Evolutionary conservation across 495 filamentous ascomycete species (phyloP).

Genomic region (Penicillium manginii): DNA sequence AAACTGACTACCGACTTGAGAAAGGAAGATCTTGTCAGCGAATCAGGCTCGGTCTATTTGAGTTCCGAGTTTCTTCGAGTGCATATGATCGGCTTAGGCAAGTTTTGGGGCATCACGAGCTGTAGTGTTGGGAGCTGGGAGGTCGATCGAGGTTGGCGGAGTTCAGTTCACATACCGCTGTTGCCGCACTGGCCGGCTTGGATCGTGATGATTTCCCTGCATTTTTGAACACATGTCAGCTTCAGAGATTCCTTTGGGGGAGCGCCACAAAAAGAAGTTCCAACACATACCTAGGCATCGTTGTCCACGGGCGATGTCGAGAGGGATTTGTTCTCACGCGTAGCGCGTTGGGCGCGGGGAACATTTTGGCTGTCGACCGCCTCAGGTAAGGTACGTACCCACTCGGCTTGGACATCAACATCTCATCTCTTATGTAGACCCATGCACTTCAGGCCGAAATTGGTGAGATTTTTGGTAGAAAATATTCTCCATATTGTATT

Average conservation of each 20-base stretch:
- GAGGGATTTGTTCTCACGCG: constrained; percentile 43
- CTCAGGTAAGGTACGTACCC: background rate
- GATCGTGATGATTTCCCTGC: constrained; percentile 97
- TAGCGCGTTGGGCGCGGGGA: constrained; percentile 45
- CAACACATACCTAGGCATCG: constrained; percentile 49
- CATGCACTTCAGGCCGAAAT: background rate
- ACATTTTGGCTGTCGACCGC: constrained; percentile 26
- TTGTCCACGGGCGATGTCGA: constrained; percentile 26
- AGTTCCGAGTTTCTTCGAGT: background rate
- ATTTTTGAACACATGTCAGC: constrained; percentile 10
- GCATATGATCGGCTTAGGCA: background rate
- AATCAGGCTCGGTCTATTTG: background rate
- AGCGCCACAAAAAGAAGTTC: background rate
- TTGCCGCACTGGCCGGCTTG: constrained; percentile 99
- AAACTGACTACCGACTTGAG: constrained; percentile 84
- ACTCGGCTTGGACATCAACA: constrained; percentile 21
- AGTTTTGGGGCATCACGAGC: background rate
- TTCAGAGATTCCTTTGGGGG: background rate
- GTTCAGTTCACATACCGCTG: constrained; percentile 68
- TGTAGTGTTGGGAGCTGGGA: constrained; percentile 13
- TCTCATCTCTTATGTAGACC: too few relatives aligned
- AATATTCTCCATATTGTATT: background rate
- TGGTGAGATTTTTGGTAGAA: background rate
- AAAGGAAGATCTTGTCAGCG: constrained; percentile 20
- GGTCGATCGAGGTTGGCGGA: constrained; percentile 16